Evolutionary conservation across 345 rosid species (phyloP), one percentile per base, ranked within the genome.

Genomic region (Physaria fendleri): DNA sequence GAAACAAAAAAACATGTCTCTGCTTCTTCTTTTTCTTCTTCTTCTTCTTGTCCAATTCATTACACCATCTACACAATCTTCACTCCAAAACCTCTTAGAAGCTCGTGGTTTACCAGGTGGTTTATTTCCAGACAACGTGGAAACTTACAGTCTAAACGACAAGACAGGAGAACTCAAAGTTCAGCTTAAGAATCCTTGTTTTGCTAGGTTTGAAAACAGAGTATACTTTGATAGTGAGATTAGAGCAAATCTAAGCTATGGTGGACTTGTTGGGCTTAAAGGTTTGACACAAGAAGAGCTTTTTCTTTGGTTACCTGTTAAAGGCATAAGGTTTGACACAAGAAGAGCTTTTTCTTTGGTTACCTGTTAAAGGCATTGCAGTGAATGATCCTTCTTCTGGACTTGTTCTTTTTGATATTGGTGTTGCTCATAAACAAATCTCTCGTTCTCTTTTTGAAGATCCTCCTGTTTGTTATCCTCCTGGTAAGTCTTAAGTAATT

Each of bases 21-120:
- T 50, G 37, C 76, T 77, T 73, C 54, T 66, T 64, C 39, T 77
- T 73, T 50, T 66, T 64, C 39, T 49, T 42, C 61, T 74, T 42
- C 41, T 63, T 37, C 59, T 78, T 22, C 42, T 75, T 20, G 68
- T 60, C 12, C 74, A 54, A 17, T 13, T 30, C 25, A 8, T 54
- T 18, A 45, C 58, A 21, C 58, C 44, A 39, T 56, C 73, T 53
- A 28, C 71, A 55, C 17, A 72, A 43, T 25, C 74, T 35, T 74
- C 94, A 23, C 54, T 90, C 11, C 79, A 80, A 12, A 64, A 58
- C 65, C 91, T 87, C 21, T 90, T 90, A 1, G 73, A 64, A 53
- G 81, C 81, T 72, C 85, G 81, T 28, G 97, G 97, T 49, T 65
- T 90, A 23, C 97, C 97, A 8, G 91, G 78, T 10, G 96, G 97